phyloP scores from a whole-genome alignment of 2,329 filamentous ascomycete genomes.

The Polychaeton citri region DNA sequence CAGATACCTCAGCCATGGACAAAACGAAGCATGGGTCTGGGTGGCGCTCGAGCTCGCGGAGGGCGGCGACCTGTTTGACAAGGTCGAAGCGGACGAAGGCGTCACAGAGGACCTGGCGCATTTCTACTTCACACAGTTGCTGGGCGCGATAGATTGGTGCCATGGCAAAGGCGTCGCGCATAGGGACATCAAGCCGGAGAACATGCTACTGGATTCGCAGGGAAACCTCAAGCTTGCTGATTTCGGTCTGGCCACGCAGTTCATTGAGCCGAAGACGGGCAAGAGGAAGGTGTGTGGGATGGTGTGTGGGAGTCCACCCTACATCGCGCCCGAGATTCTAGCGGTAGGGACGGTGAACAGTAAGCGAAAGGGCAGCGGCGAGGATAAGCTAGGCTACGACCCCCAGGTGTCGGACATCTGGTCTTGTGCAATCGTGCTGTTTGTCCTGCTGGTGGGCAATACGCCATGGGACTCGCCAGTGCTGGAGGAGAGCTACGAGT shows the following conservation, averaged over 20 bases:
- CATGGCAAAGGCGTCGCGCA: conserved; percentile 93
- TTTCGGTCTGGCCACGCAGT: conserved; percentile 90
- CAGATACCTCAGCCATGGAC: conserved; percentile 75
- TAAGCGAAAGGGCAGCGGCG: conserved; percentile 27
- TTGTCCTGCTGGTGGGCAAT: conserved; percentile 87
- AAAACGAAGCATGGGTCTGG: conserved; percentile 83
- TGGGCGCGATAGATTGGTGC: conserved; percentile 85
- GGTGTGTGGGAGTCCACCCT: conserved; percentile 89
- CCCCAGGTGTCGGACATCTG: conserved; percentile 84
- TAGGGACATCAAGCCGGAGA: conserved; percentile 65
- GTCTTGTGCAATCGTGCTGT: conserved; percentile 96
- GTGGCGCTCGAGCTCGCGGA: conserved; percentile 97
- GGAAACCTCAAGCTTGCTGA: conserved; percentile 91
- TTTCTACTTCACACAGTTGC: conserved; percentile 85
- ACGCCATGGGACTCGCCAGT: conserved; percentile 90
- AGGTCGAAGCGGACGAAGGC: conserved; percentile 94
- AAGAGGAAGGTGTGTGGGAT: conserved; percentile 70
- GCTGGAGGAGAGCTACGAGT: conserved; percentile 76
- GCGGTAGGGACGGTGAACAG: conserved; percentile 34
- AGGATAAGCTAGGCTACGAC: conserved; percentile 48
- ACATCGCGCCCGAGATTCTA: conserved; percentile 88
- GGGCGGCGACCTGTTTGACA: conserved; percentile 94
- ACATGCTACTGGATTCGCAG: conserved; percentile 73
- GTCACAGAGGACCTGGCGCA: conserved; percentile 92
- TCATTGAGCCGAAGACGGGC: conserved; percentile 63